Conservation (phyloP, 2,329 filamentous ascomycete species). For the Cordyceps tenuipes region DNA sequence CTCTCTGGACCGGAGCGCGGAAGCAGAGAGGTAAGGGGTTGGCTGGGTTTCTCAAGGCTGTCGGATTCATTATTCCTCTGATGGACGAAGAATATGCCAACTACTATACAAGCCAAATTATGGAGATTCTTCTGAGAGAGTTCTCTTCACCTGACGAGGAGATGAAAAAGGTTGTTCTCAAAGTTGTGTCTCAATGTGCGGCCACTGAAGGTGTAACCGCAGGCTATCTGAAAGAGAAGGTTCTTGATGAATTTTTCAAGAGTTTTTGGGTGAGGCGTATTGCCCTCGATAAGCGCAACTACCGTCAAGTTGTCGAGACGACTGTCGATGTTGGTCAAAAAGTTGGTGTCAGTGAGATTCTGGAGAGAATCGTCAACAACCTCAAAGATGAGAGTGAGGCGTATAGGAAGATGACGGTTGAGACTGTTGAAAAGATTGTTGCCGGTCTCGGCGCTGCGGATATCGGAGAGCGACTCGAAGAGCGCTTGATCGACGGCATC, state of each 20-base stretch:
- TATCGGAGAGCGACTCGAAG: conserved; percentile 85
- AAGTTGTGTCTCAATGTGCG: conserved; percentile 93
- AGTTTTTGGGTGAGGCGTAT: conserved; percentile 97
- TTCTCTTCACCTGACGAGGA: conserved; percentile 97
- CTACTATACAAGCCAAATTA: conserved; percentile 97
- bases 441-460: conserved; percentile 89
- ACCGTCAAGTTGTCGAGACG: conserved; percentile 94
- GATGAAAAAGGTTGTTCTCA: conserved; percentile 99
- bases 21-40: conserved; percentile 96
- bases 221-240: conserved; percentile 88
- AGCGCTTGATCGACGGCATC: conserved; percentile 90
- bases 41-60: conserved; percentile 91
- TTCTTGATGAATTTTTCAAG: conserved; percentile 95
- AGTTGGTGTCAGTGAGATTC: conserved; percentile 91
- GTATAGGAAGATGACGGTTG: conserved; percentile 98
- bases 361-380: conserved; percentile 88
- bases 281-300: conserved; percentile 96
- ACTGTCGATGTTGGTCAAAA: conserved; percentile 96
- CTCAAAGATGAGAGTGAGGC: conserved; percentile 97
- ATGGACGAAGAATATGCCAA: conserved; percentile 99
- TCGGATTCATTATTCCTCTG: conserved; percentile 94
- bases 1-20: conserved; percentile 89
- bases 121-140: conserved; percentile 94
- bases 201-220: conserved; percentile 92
- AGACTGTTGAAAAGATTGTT: conserved; percentile 94